Percentiles rank a stretch among this genome's conserved stretches.
These are phyloP conservation scores for Boletellus ananas DNA, from an alignment of 768 basidiomycete species.

Conservation along the genomic window DNA sequence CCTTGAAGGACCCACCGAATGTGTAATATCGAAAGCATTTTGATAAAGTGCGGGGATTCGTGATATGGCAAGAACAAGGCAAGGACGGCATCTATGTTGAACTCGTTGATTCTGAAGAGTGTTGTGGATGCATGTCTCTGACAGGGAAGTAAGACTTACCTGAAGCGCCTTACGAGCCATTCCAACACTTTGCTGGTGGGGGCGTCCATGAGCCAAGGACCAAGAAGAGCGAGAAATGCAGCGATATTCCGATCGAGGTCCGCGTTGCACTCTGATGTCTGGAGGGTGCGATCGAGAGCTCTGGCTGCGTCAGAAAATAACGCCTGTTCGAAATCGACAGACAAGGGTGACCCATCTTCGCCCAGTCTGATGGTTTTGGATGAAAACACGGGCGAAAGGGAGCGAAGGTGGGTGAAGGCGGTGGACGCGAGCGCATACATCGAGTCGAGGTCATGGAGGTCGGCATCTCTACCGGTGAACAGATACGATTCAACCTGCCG, in stretches of 20 bases:
- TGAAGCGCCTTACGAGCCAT: constrained; percentile 92
- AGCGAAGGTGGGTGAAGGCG: constrained; percentile 67
- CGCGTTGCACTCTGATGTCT: constrained; percentile 56
- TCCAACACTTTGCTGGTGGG: constrained; percentile 84
- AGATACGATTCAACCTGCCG: constrained; percentile 79
- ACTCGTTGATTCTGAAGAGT: constrained; percentile 75
- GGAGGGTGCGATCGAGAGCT: constrained; percentile 72
- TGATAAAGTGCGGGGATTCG: constrained; percentile 89
- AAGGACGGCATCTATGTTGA: constrained; percentile 78
- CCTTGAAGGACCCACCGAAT: constrained; percentile 49
- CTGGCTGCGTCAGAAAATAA: constrained; percentile 82
- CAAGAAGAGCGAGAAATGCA: constrained; percentile 64
- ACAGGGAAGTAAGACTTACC: constrained; percentile 45
- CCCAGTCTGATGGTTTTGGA: constrained; percentile 11
- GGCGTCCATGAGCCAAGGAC: constrained; percentile 76
- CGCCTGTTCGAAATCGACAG: constrained; percentile 53
- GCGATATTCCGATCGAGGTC: constrained; percentile 61
- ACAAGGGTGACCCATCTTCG: constrained; percentile 14
- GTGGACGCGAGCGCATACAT: constrained; percentile 78
- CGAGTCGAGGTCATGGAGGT: constrained; percentile 82
- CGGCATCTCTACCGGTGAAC: constrained; percentile 78
- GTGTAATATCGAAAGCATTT: constrained; percentile 85
- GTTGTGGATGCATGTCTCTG: neutral
- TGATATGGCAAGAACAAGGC: constrained; percentile 91
- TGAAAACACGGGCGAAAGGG: constrained; percentile 53